Evolutionary conservation across 176 grass and related monocot genomes (phyloP), one percentile per base, ranked within the genome.

Genomic region (Musa acuminata): DNA sequence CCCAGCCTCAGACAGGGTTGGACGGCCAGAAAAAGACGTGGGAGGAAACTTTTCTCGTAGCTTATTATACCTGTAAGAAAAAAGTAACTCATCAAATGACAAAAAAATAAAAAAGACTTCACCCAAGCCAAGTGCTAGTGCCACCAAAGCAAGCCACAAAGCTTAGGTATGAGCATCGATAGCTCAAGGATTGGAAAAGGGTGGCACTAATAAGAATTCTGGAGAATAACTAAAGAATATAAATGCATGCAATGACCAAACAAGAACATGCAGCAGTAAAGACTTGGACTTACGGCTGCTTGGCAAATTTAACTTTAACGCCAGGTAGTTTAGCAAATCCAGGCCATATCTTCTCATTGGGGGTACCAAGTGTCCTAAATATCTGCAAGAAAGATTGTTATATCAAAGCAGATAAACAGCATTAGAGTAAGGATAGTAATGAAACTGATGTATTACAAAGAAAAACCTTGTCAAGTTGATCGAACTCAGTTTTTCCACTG

Each of bases 31-130:
- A 78, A 92, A 92, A 29, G 90, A 92, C 76, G 85, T 78, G 55
- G 80, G 81, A 78, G 90, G 88, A 73, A 99, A 99, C 62, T 89
- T 99, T 19, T 91, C 86, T 75, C 95, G 84, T 62, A 99, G 62
- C 62, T 55, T 91, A 80, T 80, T 80, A 27, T 63, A 80, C 49
- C 78, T 80, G 69, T 13, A 80, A 79, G 8, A 48, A 48, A 4
- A 49, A 49, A 29, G 4, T n/a, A 27, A 26, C 11, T 67, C 25
- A 35, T 26, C 35, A 5, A 12, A 67, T 13, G 12, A 26, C 14
- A 72, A 52, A 22, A 12, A 10, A 72, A 23, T 17, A 1, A 52
- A 53, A 52, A 51, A 72, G 1, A 11, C 49, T 52, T 53, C 69
- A 72, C 17, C 49, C n/a, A 26, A n/a, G 14, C 57, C 10, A 8